phyloP scores from a whole-genome alignment of 2,329 filamentous ascomycete species.

The Teratosphaeria nubilosa region DNA sequence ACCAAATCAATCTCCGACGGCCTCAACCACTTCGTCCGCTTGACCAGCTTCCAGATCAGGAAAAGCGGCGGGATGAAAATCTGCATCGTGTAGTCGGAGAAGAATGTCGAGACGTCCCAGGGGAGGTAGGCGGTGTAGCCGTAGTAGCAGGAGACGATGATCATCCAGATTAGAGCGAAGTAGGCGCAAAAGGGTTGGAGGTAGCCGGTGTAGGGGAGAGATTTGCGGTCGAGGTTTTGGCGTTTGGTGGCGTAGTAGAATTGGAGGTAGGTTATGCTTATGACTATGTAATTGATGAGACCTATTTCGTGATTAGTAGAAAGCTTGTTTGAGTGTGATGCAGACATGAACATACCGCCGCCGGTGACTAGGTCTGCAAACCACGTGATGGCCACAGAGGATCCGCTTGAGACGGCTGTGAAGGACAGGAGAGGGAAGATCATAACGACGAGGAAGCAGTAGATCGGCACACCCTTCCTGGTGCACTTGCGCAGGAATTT shows the following conservation, averaged over 20 bases:
- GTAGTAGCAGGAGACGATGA: slow-evolving; percentile 37
- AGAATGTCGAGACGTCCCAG: slow-evolving; percentile 31
- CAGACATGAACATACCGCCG: slow-evolving; percentile 30
- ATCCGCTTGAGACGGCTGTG: slow-evolving; percentile 21
- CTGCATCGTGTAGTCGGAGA: slow-evolving; percentile 38
- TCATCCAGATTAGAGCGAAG: slow-evolving; percentile 22
- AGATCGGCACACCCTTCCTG: slow-evolving; percentile 51
- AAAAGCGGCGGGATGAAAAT: slow-evolving; percentile 39
- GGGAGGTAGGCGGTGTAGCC: slow-evolving; percentile 45
- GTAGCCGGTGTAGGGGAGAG: slow-evolving; percentile 47
- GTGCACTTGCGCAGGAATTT: slow-evolving; percentile 49
- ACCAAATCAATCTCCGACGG: slow-evolving; percentile 49
- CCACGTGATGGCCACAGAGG: slow-evolving; percentile 25
- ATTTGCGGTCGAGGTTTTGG: slow-evolving; percentile 42
- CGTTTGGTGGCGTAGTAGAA: slow-evolving; percentile 47
- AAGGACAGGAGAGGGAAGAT: slow-evolving; percentile 28
- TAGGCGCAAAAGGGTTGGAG: slow-evolving; percentile 47
- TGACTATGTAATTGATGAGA: slow-evolving; percentile 35
- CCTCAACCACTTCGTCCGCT: slow-evolving; percentile 47
- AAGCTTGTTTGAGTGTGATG: no score
- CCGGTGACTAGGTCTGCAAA: slow-evolving; percentile 48
- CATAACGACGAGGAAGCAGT: slow-evolving; percentile 43
- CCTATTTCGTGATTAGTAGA: no score
- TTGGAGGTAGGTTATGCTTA: slow-evolving; percentile 48
- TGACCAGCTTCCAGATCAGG: slow-evolving; percentile 53